Evolutionary conservation across 2,329 filamentous ascomycete genomes (phyloP).

Genomic region (Beauveria varroae): DNA sequence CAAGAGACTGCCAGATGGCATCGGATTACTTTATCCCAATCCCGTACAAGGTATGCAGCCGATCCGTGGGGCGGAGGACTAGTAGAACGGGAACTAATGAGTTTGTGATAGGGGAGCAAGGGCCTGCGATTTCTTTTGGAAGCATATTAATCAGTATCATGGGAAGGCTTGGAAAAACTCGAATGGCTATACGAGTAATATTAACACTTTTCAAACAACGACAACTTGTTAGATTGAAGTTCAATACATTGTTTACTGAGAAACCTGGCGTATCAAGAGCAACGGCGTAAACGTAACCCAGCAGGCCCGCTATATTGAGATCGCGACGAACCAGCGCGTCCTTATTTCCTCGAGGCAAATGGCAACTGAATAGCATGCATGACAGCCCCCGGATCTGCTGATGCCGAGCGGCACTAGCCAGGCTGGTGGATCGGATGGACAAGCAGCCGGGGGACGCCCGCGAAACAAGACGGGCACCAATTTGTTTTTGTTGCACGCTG

Average conservation of each 20-base stretch:
- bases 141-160: neutral
- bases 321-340: neutral
- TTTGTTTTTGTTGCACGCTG: neutral
- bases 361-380: neutral
- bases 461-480: neutral
- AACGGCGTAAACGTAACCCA: too few species aligned
- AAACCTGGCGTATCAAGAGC: neutral
- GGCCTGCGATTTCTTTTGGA: constrained; percentile 28
- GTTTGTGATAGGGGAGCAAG: constrained; percentile 21
- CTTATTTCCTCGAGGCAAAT: neutral
- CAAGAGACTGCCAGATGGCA: constrained; percentile 28
- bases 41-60: constrained; percentile 25
- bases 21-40: constrained; percentile 32
- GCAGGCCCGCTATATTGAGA: too few species aligned
- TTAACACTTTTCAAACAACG: too few species aligned
- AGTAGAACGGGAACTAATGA: neutral
- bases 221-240: neutral
- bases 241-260: neutral
- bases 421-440: constrained; percentile 1
- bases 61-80: neutral
- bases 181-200: too few species aligned
- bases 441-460: neutral
- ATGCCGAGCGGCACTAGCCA: neutral
- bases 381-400: neutral
- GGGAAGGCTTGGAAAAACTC: neutral